Base-by-base conservation (phyloP, 192 early-diverging fungal species). In the Radiomyces spectabilis region DNA sequence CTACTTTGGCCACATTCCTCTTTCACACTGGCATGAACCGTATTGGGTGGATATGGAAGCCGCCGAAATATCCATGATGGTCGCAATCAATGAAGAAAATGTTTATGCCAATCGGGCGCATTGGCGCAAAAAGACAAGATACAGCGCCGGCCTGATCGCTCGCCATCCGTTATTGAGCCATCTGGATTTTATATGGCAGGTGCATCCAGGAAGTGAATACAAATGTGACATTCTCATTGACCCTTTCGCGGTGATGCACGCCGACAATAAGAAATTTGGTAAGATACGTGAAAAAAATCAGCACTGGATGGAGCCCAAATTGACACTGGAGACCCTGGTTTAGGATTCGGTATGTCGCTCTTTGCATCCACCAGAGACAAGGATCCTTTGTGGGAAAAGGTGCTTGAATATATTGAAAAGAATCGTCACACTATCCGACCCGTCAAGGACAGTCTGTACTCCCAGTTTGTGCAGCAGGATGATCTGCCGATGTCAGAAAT, bases 171-270 rank as follows among this genome's bases (percentile, higher is more conserved):
- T 92, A 4, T 66, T 85, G 25, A 66, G 77, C 42, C 53, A 85
- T 51, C 80, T 75, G 44, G 83, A 89, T 7, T 93, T 73, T 63
- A 91, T 87, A 73, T 93, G 90, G 65, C 74, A 87, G 19, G 77
- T 93, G 1, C 89, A 93, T 52, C 89, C 91, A 1, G 82, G 73
- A 18, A 86, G 87, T 6, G 49, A 76, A 15, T 93, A 85, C 61
- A 67, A 50, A 10, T 93, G 91, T 61, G 80, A 91, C 46, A 75
- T 93, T 18, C 57, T 70, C 41, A 73, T 84, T 62, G 91, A 93
- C 59, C 87, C 87, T 19, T 93, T 93, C 62, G 16, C 72, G 44
- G 69, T 77, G 57, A 89, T 93, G 84, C 65, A 83, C 55, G 58
- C 79, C 35, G 77, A 85, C 27, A 76, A 81, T 43, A 76, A 78